Evolutionary conservation across 164 flowering plant species (phyloP).

Genomic region (Umbilicus rupestris): DNA sequence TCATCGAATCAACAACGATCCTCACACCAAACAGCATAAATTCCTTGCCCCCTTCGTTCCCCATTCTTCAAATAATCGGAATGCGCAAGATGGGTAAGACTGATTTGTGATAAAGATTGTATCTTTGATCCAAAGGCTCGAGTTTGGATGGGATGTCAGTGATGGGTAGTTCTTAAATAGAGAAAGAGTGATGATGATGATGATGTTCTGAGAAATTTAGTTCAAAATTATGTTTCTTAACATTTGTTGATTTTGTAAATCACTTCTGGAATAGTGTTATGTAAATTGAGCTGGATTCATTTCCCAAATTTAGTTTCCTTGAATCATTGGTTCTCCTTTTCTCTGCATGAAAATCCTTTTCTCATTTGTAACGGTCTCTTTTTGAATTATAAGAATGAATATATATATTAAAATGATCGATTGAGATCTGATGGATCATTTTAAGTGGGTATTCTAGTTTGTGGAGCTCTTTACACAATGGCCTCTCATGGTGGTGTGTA

Average conservation of each 20-base stretch:
- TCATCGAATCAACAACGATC: constrained; percentile 55
- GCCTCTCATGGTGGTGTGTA: no score
- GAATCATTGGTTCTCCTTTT: neutral
- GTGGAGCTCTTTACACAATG: no score
- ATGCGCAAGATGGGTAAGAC: neutral
- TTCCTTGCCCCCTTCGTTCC: constrained; percentile 23
- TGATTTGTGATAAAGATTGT: neutral
- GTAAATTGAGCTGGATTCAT: neutral
- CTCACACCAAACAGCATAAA: constrained; percentile 84
- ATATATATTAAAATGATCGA: no score
- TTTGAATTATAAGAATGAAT: no score
- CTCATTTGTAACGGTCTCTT: no score
- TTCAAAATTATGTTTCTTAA: neutral
- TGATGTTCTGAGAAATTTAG: neutral
- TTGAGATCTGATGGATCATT: no score
- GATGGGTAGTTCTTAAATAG: neutral
- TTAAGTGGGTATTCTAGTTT: no score
- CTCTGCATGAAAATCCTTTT: neutral
- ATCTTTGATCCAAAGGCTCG: neutral
- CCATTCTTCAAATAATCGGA: neutral
- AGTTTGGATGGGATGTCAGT: neutral
- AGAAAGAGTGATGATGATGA: neutral
- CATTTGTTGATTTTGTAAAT: neutral
- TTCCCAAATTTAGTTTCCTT: neutral
- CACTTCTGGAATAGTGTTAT: neutral